A percentile compares a stretch with the other conserved stretches of the same genome.
These are phyloP conservation scores for Persicaria maculosa DNA, from an alignment of 148 eudicot genomes.

Conservation along the genomic window DNA sequence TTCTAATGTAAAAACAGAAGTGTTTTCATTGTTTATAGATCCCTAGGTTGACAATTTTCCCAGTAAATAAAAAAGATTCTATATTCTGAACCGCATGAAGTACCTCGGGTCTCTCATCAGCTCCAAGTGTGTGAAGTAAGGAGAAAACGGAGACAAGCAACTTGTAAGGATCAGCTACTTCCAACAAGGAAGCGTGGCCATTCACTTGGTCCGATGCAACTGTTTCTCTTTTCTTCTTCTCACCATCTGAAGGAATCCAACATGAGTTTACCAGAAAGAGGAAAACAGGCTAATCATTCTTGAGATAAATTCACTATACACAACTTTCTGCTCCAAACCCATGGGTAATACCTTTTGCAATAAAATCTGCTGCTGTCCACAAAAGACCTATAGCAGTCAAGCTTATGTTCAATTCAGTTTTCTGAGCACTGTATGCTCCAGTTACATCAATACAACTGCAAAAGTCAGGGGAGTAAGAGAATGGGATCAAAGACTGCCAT, in stretches of 20 bases:
- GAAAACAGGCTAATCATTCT: not conserved
- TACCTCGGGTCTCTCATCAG: conserved; percentile 99
- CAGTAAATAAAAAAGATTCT: not conserved
- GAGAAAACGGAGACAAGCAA: conserved; percentile 73
- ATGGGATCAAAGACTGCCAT: conserved; percentile 3
- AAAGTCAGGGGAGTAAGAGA: conserved; percentile 3
- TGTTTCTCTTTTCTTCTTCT: conserved; percentile 28
- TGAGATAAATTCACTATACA: not conserved
- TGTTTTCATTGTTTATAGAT: too few species aligned
- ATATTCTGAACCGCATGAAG: not conserved
- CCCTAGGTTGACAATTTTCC: not conserved
- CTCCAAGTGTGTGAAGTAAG: conserved; percentile 80
- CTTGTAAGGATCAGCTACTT: conserved; percentile 57
- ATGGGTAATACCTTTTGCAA: conserved; percentile 60
- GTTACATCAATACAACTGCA: conserved; percentile 90
- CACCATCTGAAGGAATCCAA: conserved; percentile 17
- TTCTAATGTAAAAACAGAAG: too few species aligned
- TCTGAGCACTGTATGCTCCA: conserved; percentile 91
- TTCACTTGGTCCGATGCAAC: conserved; percentile 20
- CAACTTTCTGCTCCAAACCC: conserved; percentile 35
- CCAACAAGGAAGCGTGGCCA: conserved; percentile 33
- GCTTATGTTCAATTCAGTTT: conserved; percentile 93
- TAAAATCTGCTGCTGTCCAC: conserved; percentile 96
- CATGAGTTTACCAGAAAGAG: not conserved
- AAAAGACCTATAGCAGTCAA: conserved; percentile 88